A percentile compares a stretch with the other conserved stretches of the same genome.
Conservation (phyloP, 805 yeast genomes). For the Zygosaccharomyces bailii region DNA sequence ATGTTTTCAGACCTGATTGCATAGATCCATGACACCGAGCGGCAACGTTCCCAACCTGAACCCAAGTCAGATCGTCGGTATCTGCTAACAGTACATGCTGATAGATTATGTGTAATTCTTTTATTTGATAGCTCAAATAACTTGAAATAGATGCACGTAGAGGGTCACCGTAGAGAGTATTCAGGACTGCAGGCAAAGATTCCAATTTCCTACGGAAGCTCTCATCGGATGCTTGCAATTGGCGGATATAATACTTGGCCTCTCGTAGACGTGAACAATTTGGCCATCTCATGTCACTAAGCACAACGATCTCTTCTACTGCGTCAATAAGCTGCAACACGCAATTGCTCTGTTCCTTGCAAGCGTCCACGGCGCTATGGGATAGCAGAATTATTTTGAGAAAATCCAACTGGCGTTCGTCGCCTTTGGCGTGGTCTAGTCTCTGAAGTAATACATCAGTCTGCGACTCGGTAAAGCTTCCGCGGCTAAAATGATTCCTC, state of each 20-base stretch:
- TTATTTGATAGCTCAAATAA: constrained; percentile 6
- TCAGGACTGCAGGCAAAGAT: constrained; percentile 3
- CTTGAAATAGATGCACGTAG: constrained; percentile 1
- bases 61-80: not conserved
- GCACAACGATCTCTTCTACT: constrained; percentile 9
- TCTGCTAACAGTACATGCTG: not conserved
- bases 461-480: not conserved
- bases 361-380: constrained; percentile 1
- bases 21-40: constrained; percentile 1
- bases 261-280: not conserved
- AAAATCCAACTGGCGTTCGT: constrained; percentile 5
- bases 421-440: constrained; percentile 11
- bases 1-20: constrained; percentile 4
- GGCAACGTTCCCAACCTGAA: not conserved
- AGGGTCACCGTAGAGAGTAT: constrained; percentile 7
- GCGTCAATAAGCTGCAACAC: constrained; percentile 7
- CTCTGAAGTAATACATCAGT: constrained; percentile 6
- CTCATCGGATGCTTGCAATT: not conserved
- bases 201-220: not conserved
- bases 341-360: constrained; percentile 2
- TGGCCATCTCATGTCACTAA: not conserved
- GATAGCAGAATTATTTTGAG: constrained; percentile 5
- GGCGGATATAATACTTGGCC: not conserved
- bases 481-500: not conserved
- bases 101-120: not conserved